phyloP scores from a whole-genome alignment of 768 basidiomycete genomes.

The Chlorophyllum brunneum region DNA sequence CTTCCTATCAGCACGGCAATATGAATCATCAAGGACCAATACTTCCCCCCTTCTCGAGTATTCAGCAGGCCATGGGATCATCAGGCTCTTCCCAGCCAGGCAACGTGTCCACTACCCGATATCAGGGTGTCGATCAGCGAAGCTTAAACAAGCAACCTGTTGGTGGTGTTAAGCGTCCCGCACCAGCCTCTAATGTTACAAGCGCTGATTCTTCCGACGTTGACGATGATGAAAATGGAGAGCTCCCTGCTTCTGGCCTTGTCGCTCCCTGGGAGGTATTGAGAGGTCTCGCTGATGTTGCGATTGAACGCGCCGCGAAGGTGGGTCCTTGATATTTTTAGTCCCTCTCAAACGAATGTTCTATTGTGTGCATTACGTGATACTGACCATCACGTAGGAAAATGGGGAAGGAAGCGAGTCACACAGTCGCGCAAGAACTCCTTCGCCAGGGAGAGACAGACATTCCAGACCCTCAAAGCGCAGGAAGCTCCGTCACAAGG shows the following conservation, averaged over 20 bases:
- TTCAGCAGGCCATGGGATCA: constrained; percentile 51
- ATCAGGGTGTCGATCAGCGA: constrained; percentile 40
- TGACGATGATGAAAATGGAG: constrained; percentile 81
- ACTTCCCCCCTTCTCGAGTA: constrained; percentile 69
- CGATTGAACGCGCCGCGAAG: constrained; percentile 74
- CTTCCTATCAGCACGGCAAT: constrained; percentile 29
- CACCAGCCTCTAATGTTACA: constrained; percentile 63
- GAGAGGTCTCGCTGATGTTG: constrained; percentile 76
- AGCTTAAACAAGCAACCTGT: constrained; percentile 27
- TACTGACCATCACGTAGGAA: constrained; percentile 41
- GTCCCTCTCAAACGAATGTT: constrained; percentile 8
- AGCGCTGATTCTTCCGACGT: constrained; percentile 81
- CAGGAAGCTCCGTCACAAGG: constrained; percentile 63
- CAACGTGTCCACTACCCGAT: constrained; percentile 59
- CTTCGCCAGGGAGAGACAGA: constrained; percentile 55
- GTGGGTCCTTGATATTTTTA: constrained; percentile 32
- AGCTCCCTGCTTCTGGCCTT: constrained; percentile 75
- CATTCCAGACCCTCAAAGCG: constrained; percentile 67
- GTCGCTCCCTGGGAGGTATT: constrained; percentile 88
- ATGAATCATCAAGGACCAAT: constrained; percentile 44
- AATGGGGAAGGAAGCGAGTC: constrained; percentile 76
- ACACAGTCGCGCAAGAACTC: constrained; percentile 69
- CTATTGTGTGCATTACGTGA: constrained; percentile 11
- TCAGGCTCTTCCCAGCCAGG: constrained; percentile 34
- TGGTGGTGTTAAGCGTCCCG: constrained; percentile 53